These are phyloP conservation scores for Leucocoprinus birnbaumii DNA, from an alignment of 768 basidiomycete species.

Conservation along the genomic window DNA sequence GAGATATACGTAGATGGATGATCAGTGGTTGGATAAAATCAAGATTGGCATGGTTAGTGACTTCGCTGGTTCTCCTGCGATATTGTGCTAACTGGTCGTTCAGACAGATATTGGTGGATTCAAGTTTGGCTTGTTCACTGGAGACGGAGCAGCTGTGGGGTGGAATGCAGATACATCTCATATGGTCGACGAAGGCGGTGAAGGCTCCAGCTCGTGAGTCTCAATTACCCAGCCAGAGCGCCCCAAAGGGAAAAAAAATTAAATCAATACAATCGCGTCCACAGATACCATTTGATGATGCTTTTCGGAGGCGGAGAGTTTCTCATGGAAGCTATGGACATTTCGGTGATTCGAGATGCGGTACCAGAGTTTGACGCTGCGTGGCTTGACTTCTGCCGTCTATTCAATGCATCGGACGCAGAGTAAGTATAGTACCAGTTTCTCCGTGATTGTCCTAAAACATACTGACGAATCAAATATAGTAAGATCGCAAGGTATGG, in stretches of 20 bases:
- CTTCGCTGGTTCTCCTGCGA: background rate
- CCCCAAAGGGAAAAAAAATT: too few species aligned
- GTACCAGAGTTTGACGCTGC: conserved; percentile 33
- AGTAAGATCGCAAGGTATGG: conserved; percentile 35
- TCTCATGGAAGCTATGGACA: conserved; percentile 37
- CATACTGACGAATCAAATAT: background rate
- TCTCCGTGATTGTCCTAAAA: background rate
- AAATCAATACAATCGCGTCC: too few species aligned
- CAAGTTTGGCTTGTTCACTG: conserved; percentile 34
- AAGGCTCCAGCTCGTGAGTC: conserved; percentile 28
- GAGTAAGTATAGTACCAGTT: conserved; percentile 22
- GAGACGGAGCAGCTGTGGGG: conserved; percentile 31
- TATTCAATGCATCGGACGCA: conserved; percentile 31
- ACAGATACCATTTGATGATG: conserved; percentile 31
- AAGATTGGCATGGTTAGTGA: conserved; percentile 32
- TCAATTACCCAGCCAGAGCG: too few species aligned
- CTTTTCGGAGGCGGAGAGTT: conserved; percentile 35
- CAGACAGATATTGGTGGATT: conserved; percentile 34
- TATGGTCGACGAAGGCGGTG: conserved; percentile 33
- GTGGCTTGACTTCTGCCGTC: conserved; percentile 35
- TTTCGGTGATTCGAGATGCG: conserved; percentile 27
- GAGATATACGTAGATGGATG: conserved; percentile 24
- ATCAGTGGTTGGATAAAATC: conserved; percentile 31
- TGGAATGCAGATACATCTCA: conserved; percentile 37
- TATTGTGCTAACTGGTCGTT: background rate